Base-by-base conservation (phyloP, 495 filamentous ascomycete genomes). In the Penicillium robsamsonii region DNA sequence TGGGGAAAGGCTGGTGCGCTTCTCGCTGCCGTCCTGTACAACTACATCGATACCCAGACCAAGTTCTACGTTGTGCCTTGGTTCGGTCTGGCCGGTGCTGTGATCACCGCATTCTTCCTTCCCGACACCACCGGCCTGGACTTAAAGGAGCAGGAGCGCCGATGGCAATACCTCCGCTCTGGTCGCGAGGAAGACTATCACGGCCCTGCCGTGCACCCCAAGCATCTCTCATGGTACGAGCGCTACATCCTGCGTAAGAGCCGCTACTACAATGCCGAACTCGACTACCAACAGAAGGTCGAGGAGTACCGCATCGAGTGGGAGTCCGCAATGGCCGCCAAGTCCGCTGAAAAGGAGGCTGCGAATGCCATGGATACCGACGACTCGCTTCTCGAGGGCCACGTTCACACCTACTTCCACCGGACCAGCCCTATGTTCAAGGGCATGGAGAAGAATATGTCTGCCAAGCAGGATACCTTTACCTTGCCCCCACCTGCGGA, bases 41-140 rank as follows among this genome's bases (percentile, higher is more conserved):
- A 90, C 79, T 95, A 96, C 79, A 93, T 96, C 79, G 74, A 75
- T 73, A 84, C 79, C 4, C 84, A 83, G 63, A 81, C 75, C 29
- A 92, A 90, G 63, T 96, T 96, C 79, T 84, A 89, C 70, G 83
- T 96, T 17, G 89, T 95, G 1, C 88, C 91, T 2, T 96, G 91
- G 91, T 96, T 96, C 67, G 91, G 90, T 66, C 84, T 96, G 5
- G 84, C 74, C 6, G 92, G 92, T 63, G 86, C 90, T 72, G 27
- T 95, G 20, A 63, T 95, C 37, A 96, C 91, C 11, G 80, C 71
- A 46, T 52, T 93, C 53, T 96, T 91, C 81, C 84, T 96, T 3
- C 92, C 92, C 3, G 91, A 96, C 66, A 96, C 92, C 59, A 96
- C 92, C 11, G 91, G 92, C 44, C 85, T 96, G 12, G 91, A 96